Conservation (phyloP, 768 basidiomycete species). For the Lentinula edodes region DNA sequence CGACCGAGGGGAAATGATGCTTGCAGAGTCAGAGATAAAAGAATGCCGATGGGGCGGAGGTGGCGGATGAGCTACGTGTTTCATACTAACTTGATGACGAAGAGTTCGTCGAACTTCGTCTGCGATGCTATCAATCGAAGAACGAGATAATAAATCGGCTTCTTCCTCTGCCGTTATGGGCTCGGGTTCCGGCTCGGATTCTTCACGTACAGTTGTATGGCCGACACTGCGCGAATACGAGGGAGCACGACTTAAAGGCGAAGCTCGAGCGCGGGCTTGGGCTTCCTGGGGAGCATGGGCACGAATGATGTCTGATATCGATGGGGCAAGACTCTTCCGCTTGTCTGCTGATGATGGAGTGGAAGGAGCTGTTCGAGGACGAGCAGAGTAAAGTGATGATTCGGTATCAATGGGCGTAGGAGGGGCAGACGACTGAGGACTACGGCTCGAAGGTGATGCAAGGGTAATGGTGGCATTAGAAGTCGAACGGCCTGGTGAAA, state of each 20-base stretch:
- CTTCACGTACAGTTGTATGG: conserved; percentile 44
- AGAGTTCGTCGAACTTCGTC: conserved; percentile 74
- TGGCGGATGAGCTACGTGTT: conserved; percentile 30
- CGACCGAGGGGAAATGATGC: conserved; percentile 48
- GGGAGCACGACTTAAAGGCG: conserved; percentile 37
- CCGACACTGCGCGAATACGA: conserved; percentile 35
- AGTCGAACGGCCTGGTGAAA: conserved; percentile 14
- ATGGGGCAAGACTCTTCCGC: conserved; percentile 57
- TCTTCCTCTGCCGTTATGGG: conserved; percentile 50
- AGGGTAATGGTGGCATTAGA: conserved; percentile 17
- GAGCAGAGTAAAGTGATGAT: conserved; percentile 14
- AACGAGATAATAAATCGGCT: conserved; percentile 64
- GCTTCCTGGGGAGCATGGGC: conserved; percentile 62
- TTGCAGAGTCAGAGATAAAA: conserved; percentile 50
- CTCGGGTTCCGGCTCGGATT: conserved; percentile 49
- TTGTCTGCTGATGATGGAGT: conserved; percentile 15
- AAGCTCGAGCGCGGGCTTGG: conserved; percentile 42
- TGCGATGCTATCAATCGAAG: conserved; percentile 84
- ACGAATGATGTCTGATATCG: conserved; percentile 86
- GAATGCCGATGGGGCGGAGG: conserved; percentile 46
- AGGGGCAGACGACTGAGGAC: conserved; percentile 7
- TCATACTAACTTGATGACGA: conserved; percentile 46
- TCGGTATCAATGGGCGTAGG: conserved; percentile 10
- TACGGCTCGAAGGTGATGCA: conserved; percentile 8
- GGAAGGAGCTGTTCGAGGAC: conserved; percentile 13